Conservation (phyloP, 805 yeast species). For the Myxozyma udenii region DNA sequence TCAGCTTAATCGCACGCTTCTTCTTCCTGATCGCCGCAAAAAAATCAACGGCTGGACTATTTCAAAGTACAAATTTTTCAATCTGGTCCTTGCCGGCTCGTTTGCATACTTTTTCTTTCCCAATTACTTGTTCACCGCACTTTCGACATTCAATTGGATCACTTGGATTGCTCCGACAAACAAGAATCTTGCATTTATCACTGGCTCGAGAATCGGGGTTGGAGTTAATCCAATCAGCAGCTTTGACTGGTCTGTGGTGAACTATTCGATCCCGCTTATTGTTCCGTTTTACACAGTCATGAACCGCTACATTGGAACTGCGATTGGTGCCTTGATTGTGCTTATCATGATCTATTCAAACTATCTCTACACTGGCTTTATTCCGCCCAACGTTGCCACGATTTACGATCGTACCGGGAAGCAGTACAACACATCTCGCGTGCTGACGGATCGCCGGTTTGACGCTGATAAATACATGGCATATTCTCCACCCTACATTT, state of each 20-base stretch:
- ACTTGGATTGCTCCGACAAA: slow-evolving; percentile 62
- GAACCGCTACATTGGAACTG: slow-evolving; percentile 37
- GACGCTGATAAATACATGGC: slow-evolving; percentile 48
- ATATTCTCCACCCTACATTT: slow-evolving; percentile 59
- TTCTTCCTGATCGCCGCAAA: slow-evolving; percentile 21
- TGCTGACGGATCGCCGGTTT: slow-evolving; percentile 45
- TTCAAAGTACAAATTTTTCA: slow-evolving; percentile 50
- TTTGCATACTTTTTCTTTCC: slow-evolving; percentile 60
- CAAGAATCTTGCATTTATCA: slow-evolving; percentile 58
- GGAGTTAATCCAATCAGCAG: slow-evolving; percentile 61
- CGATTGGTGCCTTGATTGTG: slow-evolving; percentile 53
- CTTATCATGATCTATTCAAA: slow-evolving; percentile 51
- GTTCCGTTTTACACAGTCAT: slow-evolving; percentile 46
- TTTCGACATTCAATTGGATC: slow-evolving; percentile 57
- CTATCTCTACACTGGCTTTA: slow-evolving; percentile 46
- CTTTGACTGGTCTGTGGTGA: slow-evolving; percentile 60
- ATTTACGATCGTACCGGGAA: slow-evolving; percentile 35
- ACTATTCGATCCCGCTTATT: slow-evolving; percentile 40
- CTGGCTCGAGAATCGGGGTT: slow-evolving; percentile 63
- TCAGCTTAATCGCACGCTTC: slow-evolving; percentile 34
- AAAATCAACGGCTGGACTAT: slow-evolving; percentile 60
- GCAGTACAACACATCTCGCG: slow-evolving; percentile 48
- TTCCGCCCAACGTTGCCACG: slow-evolving; percentile 48
- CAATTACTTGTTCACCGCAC: slow-evolving; percentile 55
- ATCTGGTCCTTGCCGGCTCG: slow-evolving; percentile 42